Conservation (phyloP, 2,329 filamentous ascomycete genomes). For the Colletotrichum cordylinicola region DNA sequence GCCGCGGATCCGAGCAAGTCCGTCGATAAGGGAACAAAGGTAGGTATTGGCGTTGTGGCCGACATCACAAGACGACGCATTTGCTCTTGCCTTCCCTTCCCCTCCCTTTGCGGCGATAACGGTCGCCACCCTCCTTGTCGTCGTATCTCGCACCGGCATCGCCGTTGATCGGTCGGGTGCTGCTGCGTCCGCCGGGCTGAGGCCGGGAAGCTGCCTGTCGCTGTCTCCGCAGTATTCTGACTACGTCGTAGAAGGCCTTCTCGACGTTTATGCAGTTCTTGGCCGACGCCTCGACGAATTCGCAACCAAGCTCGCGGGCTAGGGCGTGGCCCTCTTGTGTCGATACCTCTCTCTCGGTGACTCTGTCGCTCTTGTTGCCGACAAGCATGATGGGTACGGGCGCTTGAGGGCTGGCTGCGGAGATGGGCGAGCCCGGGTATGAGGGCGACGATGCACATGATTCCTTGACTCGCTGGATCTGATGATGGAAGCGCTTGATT, state of each 20-base stretch:
- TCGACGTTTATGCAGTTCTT: slow-evolving; percentile 99
- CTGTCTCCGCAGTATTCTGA: slow-evolving; percentile 86
- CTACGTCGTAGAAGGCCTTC: slow-evolving; percentile 98
- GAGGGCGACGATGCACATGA: slow-evolving; percentile 79
- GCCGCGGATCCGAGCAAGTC: slow-evolving; percentile 14
- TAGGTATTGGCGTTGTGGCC: neutral
- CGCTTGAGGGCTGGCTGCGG: slow-evolving; percentile 62
- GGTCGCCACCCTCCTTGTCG: slow-evolving; percentile 21
- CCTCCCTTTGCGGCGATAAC: slow-evolving; percentile 18
- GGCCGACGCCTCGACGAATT: slow-evolving; percentile 95
- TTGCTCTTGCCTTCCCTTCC: slow-evolving; percentile 24
- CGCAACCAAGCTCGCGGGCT: slow-evolving; percentile 90
- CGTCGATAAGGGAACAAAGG: slow-evolving; percentile 2
- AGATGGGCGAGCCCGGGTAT: slow-evolving; percentile 76
- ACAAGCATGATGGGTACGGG: slow-evolving; percentile 90
- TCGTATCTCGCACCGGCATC: slow-evolving; percentile 16
- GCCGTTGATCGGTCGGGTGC: slow-evolving; percentile 20
- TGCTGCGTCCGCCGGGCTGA: slow-evolving; percentile 22
- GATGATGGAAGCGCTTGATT: slow-evolving; percentile 94
- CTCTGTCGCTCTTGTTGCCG: slow-evolving; percentile 87
- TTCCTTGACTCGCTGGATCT: slow-evolving; percentile 97
- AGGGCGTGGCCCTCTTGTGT: slow-evolving; percentile 94
- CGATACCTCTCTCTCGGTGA: slow-evolving; percentile 94
- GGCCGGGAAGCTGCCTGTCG: slow-evolving; percentile 62
- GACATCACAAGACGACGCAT: slow-evolving; percentile 23